These are phyloP conservation scores for Cenchrus fungigraminus DNA, from an alignment of 176 grass and related monocot genomes.

Conservation along the genomic window DNA sequence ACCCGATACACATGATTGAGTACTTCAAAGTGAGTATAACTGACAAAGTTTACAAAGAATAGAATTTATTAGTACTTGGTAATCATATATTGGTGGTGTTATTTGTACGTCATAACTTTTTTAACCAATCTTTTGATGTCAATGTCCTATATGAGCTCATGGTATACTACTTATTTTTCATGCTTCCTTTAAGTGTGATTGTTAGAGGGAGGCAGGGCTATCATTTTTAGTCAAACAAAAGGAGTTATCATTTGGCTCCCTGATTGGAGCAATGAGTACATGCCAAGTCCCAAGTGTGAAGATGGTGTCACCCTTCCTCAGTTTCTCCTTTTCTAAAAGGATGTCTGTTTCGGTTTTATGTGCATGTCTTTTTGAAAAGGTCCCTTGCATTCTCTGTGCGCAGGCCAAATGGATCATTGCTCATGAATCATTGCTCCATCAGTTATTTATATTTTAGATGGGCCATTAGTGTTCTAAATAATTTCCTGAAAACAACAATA, in stretches of 20 bases:
- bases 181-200: not conserved
- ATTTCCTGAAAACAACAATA: not conserved
- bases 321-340: not conserved
- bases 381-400: slow-evolving; percentile 20
- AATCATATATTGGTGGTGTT: not conserved
- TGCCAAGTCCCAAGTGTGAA: not conserved
- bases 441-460: not conserved
- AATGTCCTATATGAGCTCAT: not conserved
- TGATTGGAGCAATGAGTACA: not conserved
- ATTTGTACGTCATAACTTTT: slow-evolving; percentile 8
- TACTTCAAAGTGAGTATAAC: not conserved
- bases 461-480: not conserved
- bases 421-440: slow-evolving; percentile 1
- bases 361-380: slow-evolving; percentile 10
- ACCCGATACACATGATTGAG: not conserved
- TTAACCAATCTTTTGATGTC: slow-evolving; percentile 1
- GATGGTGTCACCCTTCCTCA: not conserved
- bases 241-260: slow-evolving; percentile 1
- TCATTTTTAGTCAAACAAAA: not conserved
- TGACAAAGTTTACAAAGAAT: not conserved
- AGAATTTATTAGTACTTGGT: not conserved
- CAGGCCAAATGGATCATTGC: slow-evolving; percentile 22
- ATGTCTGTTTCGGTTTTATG: not conserved
- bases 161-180: not conserved
- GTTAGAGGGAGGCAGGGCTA: not conserved